Evolutionary conservation across 257 asterid species (phyloP), one percentile per base, ranked within the genome.

Genomic region (Anisodus tanguticus): DNA sequence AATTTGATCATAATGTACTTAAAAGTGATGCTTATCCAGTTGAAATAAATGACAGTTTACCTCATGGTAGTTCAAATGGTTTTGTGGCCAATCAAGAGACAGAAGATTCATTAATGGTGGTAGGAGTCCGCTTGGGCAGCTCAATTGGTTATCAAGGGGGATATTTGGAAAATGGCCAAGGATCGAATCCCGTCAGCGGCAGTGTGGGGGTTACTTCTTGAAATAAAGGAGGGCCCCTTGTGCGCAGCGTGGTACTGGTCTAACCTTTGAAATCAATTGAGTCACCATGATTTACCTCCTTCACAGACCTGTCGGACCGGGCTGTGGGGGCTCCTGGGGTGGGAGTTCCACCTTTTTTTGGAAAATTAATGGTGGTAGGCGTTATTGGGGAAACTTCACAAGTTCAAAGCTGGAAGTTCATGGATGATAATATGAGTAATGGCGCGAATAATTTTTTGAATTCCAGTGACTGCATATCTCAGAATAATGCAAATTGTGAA

Each of bases 381-480:
- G 81, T 85, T 4, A 88, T 89, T 9, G 94, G 87, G 49, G 98
- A 91, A 86, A 91, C 91, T 87, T 85, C 92, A 64, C 93, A 89
- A 85, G 86, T 87, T n/a, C 94, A 90, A 84, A 88, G 91, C 86
- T 87, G 91, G 91, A 90, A 85, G 11, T 85, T 90, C 39, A 89
- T 86, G 92, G 98, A 93, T 8, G 97, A 93, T 35, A 94, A 93
- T 6, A 86, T 91, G 68, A 92, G 97, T 84, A 95, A 93, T 82
- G 88, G 91, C 72, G 88, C 87, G 5, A 88, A 89, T 81, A 89
- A 86, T 86, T 93, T 98, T 9, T 69, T 60, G 83, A 90, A 90
- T 86, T 92, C 98, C 5, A 91, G 97, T 15, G 97, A 93, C 79
- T 92, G 94, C 26, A 86, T 90, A 53, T 94, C 98, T 76, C 95